Percentiles rank a stretch among this genome's conserved stretches.
These are phyloP conservation scores for Kwoniella bestiolae DNA, from an alignment of 768 basidiomycete genomes.

Conservation along the genomic window DNA sequence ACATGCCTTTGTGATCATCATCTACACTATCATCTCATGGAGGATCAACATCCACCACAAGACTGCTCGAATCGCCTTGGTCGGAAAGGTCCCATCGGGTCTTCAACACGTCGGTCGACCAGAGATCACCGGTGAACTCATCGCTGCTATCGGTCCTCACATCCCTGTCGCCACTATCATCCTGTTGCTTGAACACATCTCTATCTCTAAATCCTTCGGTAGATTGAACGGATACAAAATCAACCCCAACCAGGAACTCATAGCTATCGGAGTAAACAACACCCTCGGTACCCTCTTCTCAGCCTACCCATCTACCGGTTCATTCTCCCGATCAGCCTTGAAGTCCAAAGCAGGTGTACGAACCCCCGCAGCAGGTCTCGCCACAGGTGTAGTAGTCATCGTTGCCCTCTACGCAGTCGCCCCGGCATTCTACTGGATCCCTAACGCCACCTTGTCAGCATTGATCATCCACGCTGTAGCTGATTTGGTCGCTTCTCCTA, in stretches of 20 bases:
- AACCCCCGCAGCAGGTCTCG: conserved; percentile 85
- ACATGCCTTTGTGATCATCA: conserved; percentile 66
- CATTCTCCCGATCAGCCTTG: conserved; percentile 96
- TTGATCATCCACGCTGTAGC: conserved; percentile 90
- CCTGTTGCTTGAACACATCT: conserved; percentile 90
- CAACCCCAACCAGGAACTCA: conserved; percentile 86
- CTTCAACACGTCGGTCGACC: conserved; percentile 63
- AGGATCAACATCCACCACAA: conserved; percentile 71
- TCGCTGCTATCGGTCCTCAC: conserved; percentile 72
- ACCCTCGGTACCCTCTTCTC: conserved; percentile 84
- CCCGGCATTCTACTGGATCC: conserved; percentile 79
- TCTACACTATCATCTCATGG: conserved; percentile 82
- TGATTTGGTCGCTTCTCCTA: conserved; percentile 77
- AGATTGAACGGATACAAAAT: conserved; percentile 90
- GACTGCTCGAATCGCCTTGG: conserved; percentile 80
- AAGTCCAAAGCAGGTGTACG: conserved; percentile 97
- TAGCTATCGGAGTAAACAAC: conserved; percentile 97
- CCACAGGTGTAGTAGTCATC: conserved; percentile 84
- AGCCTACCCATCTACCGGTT: conserved; percentile 96
- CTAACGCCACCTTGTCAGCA: conserved; percentile 70
- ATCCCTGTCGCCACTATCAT: conserved; percentile 62
- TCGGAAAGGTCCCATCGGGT: conserved; percentile 82
- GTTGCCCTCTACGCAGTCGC: conserved; percentile 94
- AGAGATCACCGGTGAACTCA: conserved; percentile 62
- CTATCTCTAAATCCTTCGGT: conserved; percentile 94